Conservation (phyloP, 1,139 yeast species). For the Candida sanyaensis region DNA sequence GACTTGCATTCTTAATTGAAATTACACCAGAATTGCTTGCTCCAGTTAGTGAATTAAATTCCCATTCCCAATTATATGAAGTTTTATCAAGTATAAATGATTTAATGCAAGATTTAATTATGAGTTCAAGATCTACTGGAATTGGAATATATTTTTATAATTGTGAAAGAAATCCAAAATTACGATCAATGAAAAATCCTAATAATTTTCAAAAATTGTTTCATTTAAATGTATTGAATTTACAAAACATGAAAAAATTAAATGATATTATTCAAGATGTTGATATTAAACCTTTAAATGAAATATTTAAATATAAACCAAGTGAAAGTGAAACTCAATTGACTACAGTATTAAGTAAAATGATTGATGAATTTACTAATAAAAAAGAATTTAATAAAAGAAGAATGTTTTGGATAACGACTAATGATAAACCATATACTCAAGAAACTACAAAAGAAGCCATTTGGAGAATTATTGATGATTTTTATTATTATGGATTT, state of each 20-base stretch:
- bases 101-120: slow-evolving; percentile 58
- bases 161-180: slow-evolving; percentile 26
- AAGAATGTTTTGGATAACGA: slow-evolving; percentile 46
- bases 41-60: slow-evolving; percentile 34
- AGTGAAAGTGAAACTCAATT: slow-evolving; percentile 17
- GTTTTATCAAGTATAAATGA: slow-evolving; percentile 56
- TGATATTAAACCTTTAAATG: slow-evolving; percentile 16
- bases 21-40: slow-evolving; percentile 51
- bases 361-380: slow-evolving; percentile 36
- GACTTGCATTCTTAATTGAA: slow-evolving; percentile 63
- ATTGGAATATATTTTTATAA: slow-evolving; percentile 67
- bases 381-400: slow-evolving; percentile 35
- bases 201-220: slow-evolving; percentile 29
- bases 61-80: slow-evolving; percentile 47
- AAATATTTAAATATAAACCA: slow-evolving; percentile 18
- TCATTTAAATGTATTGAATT: slow-evolving; percentile 36
- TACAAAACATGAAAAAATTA: slow-evolving; percentile 41
- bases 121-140: slow-evolving; percentile 63
- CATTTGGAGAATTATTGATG: slow-evolving; percentile 61
- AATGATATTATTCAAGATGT: slow-evolving; percentile 33
- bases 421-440: slow-evolving; percentile 39
- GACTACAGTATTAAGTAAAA: slow-evolving; percentile 26
- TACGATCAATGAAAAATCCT: slow-evolving; percentile 9
- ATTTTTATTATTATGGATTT: slow-evolving; percentile 54
- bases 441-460: slow-evolving; percentile 30